Evolutionary conservation across 495 filamentous ascomycete species (phyloP).

Genomic region (Penicillium coprophilum): DNA sequence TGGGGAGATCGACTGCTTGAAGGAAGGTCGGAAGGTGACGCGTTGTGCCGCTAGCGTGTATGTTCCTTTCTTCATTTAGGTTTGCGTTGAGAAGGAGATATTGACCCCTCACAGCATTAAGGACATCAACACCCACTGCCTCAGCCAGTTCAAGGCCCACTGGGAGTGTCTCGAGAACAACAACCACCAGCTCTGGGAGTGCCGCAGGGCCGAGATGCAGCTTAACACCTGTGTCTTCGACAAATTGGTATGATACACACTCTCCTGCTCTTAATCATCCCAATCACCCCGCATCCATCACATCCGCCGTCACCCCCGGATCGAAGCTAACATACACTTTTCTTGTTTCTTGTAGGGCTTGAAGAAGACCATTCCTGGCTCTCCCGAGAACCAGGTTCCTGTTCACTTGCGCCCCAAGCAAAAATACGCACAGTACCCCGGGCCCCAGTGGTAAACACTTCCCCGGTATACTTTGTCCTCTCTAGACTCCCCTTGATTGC

Average conservation of each 20-base stretch:
- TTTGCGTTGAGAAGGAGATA: conserved; percentile 4
- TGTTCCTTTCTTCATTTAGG: conserved; percentile 38
- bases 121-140: conserved; percentile 93
- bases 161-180: conserved; percentile 96
- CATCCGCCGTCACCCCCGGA: background rate
- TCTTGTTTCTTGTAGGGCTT: conserved; percentile 59
- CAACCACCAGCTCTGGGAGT: conserved; percentile 96
- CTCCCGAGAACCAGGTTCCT: conserved; percentile 72
- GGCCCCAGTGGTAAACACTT: conserved; percentile 41
- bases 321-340: conserved; percentile 10
- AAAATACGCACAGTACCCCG: conserved; percentile 63
- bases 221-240: conserved; percentile 93
- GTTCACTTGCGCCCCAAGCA: conserved; percentile 80
- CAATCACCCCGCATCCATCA: background rate
- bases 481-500: conserved; percentile 13
- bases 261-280: background rate
- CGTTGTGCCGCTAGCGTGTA: conserved; percentile 96
- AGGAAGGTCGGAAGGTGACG: conserved; percentile 94
- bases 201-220: conserved; percentile 71
- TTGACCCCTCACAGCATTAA: conserved; percentile 61
- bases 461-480: conserved; percentile 14
- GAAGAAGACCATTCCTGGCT: conserved; percentile 84
- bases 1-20: conserved; percentile 92
- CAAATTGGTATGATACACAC: conserved; percentile 69
- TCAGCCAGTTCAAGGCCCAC: conserved; percentile 85